Conservation (phyloP, 2,329 filamentous ascomycete species). For the Exophiala sp. region DNA sequence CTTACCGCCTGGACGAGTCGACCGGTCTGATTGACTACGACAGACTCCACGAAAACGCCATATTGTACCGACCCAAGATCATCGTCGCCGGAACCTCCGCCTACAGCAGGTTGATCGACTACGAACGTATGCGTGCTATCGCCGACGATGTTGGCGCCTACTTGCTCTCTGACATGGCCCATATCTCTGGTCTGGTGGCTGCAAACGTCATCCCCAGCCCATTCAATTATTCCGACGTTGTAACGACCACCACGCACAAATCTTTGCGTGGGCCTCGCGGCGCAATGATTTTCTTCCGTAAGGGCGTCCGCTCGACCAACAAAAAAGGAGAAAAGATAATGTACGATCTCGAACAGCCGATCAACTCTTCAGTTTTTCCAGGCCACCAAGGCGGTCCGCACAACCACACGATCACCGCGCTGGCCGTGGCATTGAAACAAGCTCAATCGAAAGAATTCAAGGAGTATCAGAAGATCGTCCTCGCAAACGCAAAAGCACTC, state of each 20-base stretch:
- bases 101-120: slow-evolving; percentile 95
- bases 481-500: slow-evolving; percentile 86
- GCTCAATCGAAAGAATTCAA: slow-evolving; percentile 86
- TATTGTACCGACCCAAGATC: slow-evolving; percentile 90
- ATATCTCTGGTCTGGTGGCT: slow-evolving; percentile 91
- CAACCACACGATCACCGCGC: slow-evolving; percentile 97
- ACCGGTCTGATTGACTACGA: slow-evolving; percentile 96
- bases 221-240: slow-evolving; percentile 85
- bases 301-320: slow-evolving; percentile 78
- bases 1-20: slow-evolving; percentile 84
- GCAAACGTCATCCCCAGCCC: slow-evolving; percentile 88
- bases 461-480: slow-evolving; percentile 84
- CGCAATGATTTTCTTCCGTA: slow-evolving; percentile 98
- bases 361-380: slow-evolving; percentile 96
- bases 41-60: slow-evolving; percentile 79
- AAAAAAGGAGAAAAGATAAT: slow-evolving; percentile 82
- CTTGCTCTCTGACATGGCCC: slow-evolving; percentile 92
- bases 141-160: slow-evolving; percentile 90
- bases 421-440: slow-evolving; percentile 92
- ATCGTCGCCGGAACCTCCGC: slow-evolving; percentile 93
- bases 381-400: slow-evolving; percentile 97
- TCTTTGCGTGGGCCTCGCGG: slow-evolving; percentile 90
- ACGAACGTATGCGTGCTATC: slow-evolving; percentile 84
- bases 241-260: slow-evolving; percentile 98
- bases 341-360: slow-evolving; percentile 88